These are phyloP conservation scores for Ilex aquifolium DNA, from an alignment of 257 asterid genomes.

Conservation along the genomic window DNA sequence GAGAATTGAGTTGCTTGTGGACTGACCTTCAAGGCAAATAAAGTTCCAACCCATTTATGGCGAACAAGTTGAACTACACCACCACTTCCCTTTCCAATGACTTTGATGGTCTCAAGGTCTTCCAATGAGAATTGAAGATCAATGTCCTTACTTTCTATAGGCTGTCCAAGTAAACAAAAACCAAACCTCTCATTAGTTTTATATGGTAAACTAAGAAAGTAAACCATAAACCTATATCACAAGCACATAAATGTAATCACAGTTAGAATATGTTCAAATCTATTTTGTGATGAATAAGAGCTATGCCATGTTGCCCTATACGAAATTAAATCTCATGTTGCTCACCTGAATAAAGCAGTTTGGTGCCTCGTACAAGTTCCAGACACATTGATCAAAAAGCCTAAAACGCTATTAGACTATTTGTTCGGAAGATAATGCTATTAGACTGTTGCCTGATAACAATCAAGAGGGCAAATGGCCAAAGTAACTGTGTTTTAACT, in stretches of 20 bases:
- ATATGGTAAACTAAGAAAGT: neutral
- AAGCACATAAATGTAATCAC: neutral
- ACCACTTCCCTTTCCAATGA: conserved; percentile 97
- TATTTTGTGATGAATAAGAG: too few relatives aligned
- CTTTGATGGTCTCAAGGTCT: conserved; percentile 94
- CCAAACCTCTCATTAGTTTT: conserved; percentile 17
- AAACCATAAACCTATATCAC: neutral
- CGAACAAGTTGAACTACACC: conserved; percentile 98
- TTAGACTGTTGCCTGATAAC: too few relatives aligned
- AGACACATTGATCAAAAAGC: too few relatives aligned
- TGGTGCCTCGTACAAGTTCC: too few relatives aligned
- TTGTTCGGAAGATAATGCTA: too few relatives aligned
- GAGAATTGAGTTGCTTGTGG: conserved; percentile 5
- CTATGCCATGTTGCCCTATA: too few relatives aligned
- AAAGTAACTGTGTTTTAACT: too few relatives aligned
- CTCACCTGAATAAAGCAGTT: too few relatives aligned
- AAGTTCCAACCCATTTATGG: conserved; percentile 90
- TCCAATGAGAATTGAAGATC: conserved; percentile 89
- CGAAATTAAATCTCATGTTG: too few relatives aligned
- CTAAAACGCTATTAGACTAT: too few relatives aligned
- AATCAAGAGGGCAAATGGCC: too few relatives aligned
- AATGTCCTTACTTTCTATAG: conserved; percentile 57
- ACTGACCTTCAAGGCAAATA: conserved; percentile 90
- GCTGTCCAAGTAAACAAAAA: conserved; percentile 31
- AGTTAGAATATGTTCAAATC: too few relatives aligned